Evolutionary conservation across 2,329 filamentous ascomycete species (phyloP).

Genomic region (Hymenoscyphus repandus): DNA sequence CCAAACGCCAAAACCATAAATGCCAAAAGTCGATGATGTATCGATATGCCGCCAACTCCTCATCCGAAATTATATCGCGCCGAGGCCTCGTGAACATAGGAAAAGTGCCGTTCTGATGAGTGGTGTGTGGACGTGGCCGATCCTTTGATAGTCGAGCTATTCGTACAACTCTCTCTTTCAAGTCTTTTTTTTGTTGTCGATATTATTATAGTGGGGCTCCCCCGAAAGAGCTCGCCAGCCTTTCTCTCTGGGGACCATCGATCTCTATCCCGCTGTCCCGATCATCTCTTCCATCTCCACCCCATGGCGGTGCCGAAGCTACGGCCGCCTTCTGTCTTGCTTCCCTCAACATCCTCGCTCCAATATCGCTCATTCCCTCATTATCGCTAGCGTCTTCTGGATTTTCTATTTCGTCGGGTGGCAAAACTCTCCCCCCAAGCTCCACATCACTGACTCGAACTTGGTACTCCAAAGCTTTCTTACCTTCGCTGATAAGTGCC

Average conservation of each 20-base stretch:
- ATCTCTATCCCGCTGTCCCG: constrained; percentile 28
- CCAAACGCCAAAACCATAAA: too few relatives aligned
- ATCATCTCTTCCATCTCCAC: constrained; percentile 21
- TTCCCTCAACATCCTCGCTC: constrained; percentile 24
- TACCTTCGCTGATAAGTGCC: constrained; percentile 81
- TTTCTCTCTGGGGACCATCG: constrained; percentile 15
- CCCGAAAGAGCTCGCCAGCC: not conserved
- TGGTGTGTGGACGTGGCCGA: constrained; percentile 13
- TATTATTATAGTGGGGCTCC: not conserved
- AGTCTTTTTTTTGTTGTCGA: constrained; percentile 2
- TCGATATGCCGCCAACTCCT: too few relatives aligned
- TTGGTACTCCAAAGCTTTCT: constrained; percentile 78
- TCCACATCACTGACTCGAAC: constrained; percentile 75
- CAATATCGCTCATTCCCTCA: constrained; percentile 28
- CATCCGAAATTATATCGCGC: not conserved
- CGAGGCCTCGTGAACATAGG: constrained; percentile 10
- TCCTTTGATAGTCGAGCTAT: constrained; percentile 5
- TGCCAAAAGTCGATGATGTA: too few relatives aligned
- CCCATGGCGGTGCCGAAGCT: constrained; percentile 21
- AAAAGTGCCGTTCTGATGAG: constrained; percentile 19
- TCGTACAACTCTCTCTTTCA: constrained; percentile 7
- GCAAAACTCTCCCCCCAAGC: constrained; percentile 74
- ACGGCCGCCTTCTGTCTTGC: constrained; percentile 21
- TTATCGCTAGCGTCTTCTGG: constrained; percentile 22
- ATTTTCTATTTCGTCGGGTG: constrained; percentile 57